These are phyloP conservation scores for Orbilia javanica DNA, from an alignment of 2,329 filamentous ascomycete genomes.

Conservation along the genomic window DNA sequence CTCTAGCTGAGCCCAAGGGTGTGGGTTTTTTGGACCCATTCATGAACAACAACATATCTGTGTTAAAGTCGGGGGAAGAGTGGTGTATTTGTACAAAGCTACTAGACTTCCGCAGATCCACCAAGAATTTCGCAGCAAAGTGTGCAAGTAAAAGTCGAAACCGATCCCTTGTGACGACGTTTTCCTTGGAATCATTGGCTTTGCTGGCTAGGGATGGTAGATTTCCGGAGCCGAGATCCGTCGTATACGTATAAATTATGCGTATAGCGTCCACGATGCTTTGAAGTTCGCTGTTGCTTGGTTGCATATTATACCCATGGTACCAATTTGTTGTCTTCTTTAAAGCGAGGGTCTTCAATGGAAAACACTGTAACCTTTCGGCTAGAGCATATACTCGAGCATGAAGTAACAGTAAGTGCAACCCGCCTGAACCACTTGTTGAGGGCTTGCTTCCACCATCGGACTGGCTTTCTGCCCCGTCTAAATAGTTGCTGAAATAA, in stretches of 20 bases:
- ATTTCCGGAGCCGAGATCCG: slow-evolving; percentile 6
- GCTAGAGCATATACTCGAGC: neutral
- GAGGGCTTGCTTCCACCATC: too few relatives aligned
- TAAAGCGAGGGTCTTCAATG: neutral
- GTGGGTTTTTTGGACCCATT: neutral
- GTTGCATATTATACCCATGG: neutral
- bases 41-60: slow-evolving; percentile 43
- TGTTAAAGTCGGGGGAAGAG: slow-evolving; percentile 39
- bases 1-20: too few relatives aligned
- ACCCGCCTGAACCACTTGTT: too few relatives aligned
- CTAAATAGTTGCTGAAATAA: neutral
- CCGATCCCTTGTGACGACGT: neutral
- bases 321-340: neutral
- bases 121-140: slow-evolving; percentile 25
- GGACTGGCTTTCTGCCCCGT: neutral
- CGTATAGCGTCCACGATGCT: slow-evolving; percentile 21
- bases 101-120: neutral
- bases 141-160: slow-evolving; percentile 35
- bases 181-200: neutral
- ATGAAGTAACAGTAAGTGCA: neutral
- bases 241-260: slow-evolving; percentile 29
- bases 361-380: neutral
- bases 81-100: slow-evolving; percentile 31
- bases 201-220: neutral
- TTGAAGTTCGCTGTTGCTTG: neutral